Percentiles rank a stretch among this genome's conserved stretches.
phyloP scores from a whole-genome alignment of 768 basidiomycete species.

The Rubroboletus pulcherrimus region DNA sequence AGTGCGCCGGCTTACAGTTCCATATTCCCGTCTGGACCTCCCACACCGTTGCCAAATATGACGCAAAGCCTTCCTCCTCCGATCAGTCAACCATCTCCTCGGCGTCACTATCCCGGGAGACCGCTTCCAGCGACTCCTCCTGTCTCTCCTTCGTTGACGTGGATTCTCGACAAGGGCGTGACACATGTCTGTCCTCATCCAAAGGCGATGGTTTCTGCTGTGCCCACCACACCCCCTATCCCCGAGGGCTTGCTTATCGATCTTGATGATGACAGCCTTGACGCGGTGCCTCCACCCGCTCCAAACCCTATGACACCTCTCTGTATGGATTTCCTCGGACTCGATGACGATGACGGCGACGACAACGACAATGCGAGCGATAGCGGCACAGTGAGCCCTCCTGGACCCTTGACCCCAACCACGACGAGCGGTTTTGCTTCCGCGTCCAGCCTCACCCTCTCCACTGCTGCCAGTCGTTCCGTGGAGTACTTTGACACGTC shows the following conservation, averaged over 20 bases:
- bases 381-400: conserved; percentile 31
- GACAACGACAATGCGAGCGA: conserved; percentile 28
- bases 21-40: conserved; percentile 34
- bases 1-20: conserved; percentile 33
- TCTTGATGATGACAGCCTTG: conserved; percentile 42
- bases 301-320: conserved; percentile 14
- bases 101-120: conserved; percentile 32
- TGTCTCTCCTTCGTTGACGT: conserved; percentile 31
- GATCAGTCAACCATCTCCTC: conserved; percentile 24
- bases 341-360: conserved; percentile 16
- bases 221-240: conserved; percentile 35
- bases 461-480: conserved; percentile 20
- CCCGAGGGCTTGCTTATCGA: conserved; percentile 55
- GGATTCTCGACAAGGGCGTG: conserved; percentile 31
- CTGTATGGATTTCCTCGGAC: conserved; percentile 24
- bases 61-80: conserved; percentile 25
- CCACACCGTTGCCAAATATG: conserved; percentile 22
- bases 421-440: conserved; percentile 28
- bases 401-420: conserved; percentile 28
- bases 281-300: conserved; percentile 11
- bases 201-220: conserved; percentile 16
- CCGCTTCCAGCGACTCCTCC: conserved; percentile 33
- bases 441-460: conserved; percentile 27
- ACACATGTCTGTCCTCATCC: conserved; percentile 9
- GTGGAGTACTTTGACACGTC: conserved; percentile 28